Base-by-base conservation (phyloP, 2,329 filamentous ascomycete genomes). In the Fusarium sp. region DNA sequence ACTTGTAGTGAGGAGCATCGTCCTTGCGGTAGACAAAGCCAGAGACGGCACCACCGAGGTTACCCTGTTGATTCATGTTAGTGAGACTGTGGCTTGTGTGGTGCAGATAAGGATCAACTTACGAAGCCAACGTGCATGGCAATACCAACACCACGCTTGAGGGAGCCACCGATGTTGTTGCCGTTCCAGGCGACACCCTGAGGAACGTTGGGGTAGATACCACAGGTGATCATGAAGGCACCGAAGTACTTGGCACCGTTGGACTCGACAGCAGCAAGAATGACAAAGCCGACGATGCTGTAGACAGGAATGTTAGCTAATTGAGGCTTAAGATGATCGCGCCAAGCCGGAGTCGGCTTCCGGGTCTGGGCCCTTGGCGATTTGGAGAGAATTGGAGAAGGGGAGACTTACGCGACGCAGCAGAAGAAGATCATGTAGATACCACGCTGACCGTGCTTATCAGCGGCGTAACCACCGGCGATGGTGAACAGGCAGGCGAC, bases 181-280 rank as follows among this genome's bases (percentile, higher is more conserved):
- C 86, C 86, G 66, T 90, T 89, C 89, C 88, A 91, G 31, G 88
- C 87, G 64, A 90, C 84, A 47, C 86, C 86, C 35, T 89, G 84
- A 8, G 89, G 88, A 4, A 90, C 87, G 70, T 88, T 87, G 36
- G 88, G 86, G 79, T 90, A 90, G 73, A 82, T 82, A 18, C 81
- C 81, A 7, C 75, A 79, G 31, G 79, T 78, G 54, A 83, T 79
- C 16, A 88, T 75, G 70, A 88, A 86, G 67, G 85, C 86, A 20
- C 83, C 87, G 11, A 85, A 81, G 78, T 89, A 89, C 75, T 86
- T 86, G 68, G 85, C 81, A 7, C 79, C 80, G 29, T 84, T 77
- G 62, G 82, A 83, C 27, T 81, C 70, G 8, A 78, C 78, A 38
- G 74, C 71, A 8, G 80, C 75, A 7, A 83, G 79, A 22, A 83